A percentile compares a stretch with the other conserved stretches of the same genome.
phyloP scores from a whole-genome alignment of 345 rosid species.

The Cochlearia excelsa region DNA sequence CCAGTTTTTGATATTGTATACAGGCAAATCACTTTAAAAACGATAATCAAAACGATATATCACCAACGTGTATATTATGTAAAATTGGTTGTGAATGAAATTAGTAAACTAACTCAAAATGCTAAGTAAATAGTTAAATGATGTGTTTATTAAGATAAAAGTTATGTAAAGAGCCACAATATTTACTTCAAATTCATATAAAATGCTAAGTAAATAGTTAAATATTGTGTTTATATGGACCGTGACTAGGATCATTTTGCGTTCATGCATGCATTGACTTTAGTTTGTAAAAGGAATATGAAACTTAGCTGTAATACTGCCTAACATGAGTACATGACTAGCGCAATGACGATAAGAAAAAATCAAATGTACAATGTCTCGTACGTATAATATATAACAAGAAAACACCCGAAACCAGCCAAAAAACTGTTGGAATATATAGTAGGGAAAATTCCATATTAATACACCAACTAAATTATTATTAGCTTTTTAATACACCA shows the following conservation, averaged over 20 bases:
- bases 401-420: conserved; percentile 25
- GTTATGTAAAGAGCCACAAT: too few relatives aligned
- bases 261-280: conserved; percentile 29
- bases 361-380: conserved; percentile 26
- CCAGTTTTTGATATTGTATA: too few relatives aligned
- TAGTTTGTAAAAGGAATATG: background rate
- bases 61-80: too few relatives aligned
- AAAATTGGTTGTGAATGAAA: too few relatives aligned
- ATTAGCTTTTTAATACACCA: too few relatives aligned
- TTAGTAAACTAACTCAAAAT: too few relatives aligned
- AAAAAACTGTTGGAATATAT: conserved; percentile 22
- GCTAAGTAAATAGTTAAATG: too few relatives aligned
- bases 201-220: background rate
- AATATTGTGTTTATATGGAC: background rate
- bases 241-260: conserved; percentile 4
- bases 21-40: too few relatives aligned
- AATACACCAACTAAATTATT: too few relatives aligned
- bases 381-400: conserved; percentile 11
- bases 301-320: conserved; percentile 29
- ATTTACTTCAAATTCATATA: too few relatives aligned
- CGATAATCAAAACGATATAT: background rate
- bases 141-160: background rate
- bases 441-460: too few relatives aligned
- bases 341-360: conserved; percentile 30
- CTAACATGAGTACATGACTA: conserved; percentile 25